These are phyloP conservation scores for Corrigiola litoralis DNA, from an alignment of 179 eudicot species.

Conservation along the genomic window DNA sequence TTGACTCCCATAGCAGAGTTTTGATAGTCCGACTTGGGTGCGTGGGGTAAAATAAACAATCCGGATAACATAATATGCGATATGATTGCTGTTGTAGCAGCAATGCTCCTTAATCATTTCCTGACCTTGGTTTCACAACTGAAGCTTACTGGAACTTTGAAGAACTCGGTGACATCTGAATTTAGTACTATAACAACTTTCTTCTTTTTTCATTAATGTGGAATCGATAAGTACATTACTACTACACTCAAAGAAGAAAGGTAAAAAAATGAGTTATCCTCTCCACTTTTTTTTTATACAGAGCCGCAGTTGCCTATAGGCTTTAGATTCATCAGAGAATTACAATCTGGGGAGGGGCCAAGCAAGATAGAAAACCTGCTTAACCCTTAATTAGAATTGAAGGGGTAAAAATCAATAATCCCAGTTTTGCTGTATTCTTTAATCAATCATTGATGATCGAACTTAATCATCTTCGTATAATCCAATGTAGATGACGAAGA, in stretches of 20 bases:
- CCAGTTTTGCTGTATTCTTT: neutral
- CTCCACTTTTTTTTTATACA: constrained; percentile 24
- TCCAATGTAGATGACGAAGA: constrained; percentile 11
- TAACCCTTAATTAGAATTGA: constrained; percentile 12
- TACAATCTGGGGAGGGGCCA: constrained; percentile 10
- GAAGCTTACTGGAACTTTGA: neutral
- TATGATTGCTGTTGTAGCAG: too few relatives aligned
- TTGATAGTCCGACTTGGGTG: too few relatives aligned
- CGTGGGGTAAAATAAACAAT: too few relatives aligned
- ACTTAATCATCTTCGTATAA: constrained; percentile 20
- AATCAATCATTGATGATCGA: constrained; percentile 19
- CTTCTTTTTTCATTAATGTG: neutral
- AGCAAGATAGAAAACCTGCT: constrained; percentile 13
- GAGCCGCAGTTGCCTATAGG: constrained; percentile 28
- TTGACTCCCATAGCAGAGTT: too few relatives aligned
- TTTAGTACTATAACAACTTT: neutral
- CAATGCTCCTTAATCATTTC: too few relatives aligned
- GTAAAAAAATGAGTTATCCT: neutral
- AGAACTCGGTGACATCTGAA: neutral
- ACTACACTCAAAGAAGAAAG: neutral
- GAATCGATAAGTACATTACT: constrained; percentile 5
- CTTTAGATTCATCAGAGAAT: constrained; percentile 5
- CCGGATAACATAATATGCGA: too few relatives aligned
- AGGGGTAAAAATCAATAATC: neutral
- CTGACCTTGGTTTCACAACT: too few relatives aligned